These are phyloP conservation scores for Herpetospermum pedunculosum DNA, from an alignment of 306 rosid species.

Conservation along the genomic window DNA sequence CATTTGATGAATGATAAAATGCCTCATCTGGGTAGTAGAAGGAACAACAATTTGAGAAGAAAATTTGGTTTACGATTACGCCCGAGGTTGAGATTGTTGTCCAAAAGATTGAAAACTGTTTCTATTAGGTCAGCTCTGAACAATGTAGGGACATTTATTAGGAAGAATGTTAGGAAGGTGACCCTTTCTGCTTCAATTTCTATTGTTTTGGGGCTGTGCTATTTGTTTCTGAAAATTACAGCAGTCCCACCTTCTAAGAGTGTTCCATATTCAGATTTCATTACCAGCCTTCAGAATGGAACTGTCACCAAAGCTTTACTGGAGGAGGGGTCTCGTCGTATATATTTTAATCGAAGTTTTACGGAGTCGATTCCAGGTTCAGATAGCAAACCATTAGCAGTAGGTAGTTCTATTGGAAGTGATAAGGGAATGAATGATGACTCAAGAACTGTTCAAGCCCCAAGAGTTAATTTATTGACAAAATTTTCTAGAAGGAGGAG, in stretches of 20 bases:
- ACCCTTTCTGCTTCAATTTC: slow-evolving; percentile 45
- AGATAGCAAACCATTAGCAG: slow-evolving; percentile 22
- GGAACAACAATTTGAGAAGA: slow-evolving; percentile 28
- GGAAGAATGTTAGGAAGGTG: slow-evolving; percentile 47
- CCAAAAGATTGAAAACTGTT: slow-evolving; percentile 41
- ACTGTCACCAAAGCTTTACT: slow-evolving; percentile 54
- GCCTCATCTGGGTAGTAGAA: slow-evolving; percentile 29
- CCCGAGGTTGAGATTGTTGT: slow-evolving; percentile 62
- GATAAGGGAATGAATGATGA: slow-evolving; percentile 24
- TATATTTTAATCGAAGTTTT: slow-evolving; percentile 41
- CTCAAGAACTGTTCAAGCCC: slow-evolving; percentile 26
- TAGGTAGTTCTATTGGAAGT: slow-evolving; percentile 19
- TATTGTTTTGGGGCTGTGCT: slow-evolving; percentile 50
- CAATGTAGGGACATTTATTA: slow-evolving; percentile 34
- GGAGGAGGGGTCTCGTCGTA: slow-evolving; percentile 87
- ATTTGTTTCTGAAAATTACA: slow-evolving; percentile 53
- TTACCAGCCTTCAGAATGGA: slow-evolving; percentile 50
- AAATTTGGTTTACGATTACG: slow-evolving; percentile 63
- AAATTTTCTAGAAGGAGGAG: slow-evolving; percentile 28
- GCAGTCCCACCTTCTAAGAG: slow-evolving; percentile 44
- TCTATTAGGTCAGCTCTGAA: slow-evolving; percentile 42
- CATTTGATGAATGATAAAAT: slow-evolving; percentile 37
- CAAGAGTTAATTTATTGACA: slow-evolving; percentile 16
- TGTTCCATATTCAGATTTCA: slow-evolving; percentile 81
- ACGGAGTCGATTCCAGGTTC: slow-evolving; percentile 22